Conservation (phyloP, 495 filamentous ascomycete species). For the Xylaria bambusicola region DNA sequence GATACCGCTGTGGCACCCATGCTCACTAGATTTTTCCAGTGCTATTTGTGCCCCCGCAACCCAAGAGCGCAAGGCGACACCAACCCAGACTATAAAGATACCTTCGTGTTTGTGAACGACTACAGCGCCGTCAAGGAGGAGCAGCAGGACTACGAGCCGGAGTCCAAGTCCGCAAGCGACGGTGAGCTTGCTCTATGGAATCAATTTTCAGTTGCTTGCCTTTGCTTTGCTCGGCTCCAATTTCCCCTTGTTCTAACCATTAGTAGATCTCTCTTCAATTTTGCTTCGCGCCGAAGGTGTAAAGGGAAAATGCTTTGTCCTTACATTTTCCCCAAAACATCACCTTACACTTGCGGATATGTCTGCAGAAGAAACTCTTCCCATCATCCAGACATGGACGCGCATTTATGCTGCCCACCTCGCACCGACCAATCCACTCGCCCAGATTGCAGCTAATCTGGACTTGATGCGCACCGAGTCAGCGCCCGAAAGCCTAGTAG, state of each 20-base stretch:
- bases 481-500: conserved; percentile 41
- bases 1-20: not conserved
- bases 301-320: conserved; percentile 95
- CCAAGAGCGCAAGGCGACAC: conserved; percentile 83
- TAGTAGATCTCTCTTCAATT: conserved; percentile 66
- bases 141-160: conserved; percentile 59
- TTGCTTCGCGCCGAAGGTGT: conserved; percentile 84
- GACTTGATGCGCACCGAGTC: conserved; percentile 40
- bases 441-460: conserved; percentile 35
- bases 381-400: conserved; percentile 83
- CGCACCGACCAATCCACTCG: conserved; percentile 69
- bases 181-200: conserved; percentile 31
- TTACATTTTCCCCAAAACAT: conserved; percentile 88
- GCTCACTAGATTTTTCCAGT: conserved; percentile 42
- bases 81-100: conserved; percentile 84
- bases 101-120: conserved; percentile 96
- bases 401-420: conserved; percentile 82
- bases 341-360: conserved; percentile 92
- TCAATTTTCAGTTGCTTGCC: too few species aligned
- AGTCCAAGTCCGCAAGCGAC: conserved; percentile 30
- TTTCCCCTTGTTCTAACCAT: conserved; percentile 9
- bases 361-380: conserved; percentile 64
- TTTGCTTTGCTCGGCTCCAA: too few species aligned
- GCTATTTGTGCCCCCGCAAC: conserved; percentile 97
- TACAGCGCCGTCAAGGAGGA: conserved; percentile 96